These are phyloP conservation scores for Sanghuangporus sanghuang DNA, from an alignment of 1,284 basidiomycete genomes.

Conservation along the genomic window DNA sequence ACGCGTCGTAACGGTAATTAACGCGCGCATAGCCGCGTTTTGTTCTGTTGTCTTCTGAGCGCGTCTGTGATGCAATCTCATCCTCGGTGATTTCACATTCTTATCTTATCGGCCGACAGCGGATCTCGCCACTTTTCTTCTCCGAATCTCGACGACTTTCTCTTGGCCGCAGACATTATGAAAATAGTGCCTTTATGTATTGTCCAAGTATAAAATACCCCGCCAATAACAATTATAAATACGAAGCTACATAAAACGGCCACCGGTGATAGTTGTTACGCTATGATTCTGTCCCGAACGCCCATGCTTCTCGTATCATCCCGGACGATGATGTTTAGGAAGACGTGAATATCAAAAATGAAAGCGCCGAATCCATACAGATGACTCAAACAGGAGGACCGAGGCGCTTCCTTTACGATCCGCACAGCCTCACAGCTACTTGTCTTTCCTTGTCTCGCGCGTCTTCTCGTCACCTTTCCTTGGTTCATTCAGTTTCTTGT, in stretches of 20 bases:
- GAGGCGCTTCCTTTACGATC: constrained; percentile 4
- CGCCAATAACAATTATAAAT: not conserved
- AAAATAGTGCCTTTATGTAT: not conserved
- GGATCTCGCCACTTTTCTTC: not conserved
- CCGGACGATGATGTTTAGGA: not conserved
- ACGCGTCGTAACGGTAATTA: constrained; percentile 6
- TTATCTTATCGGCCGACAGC: constrained; percentile 7
- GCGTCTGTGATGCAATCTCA: constrained; percentile 1
- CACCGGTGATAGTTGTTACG: not conserved
- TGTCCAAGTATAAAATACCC: not conserved
- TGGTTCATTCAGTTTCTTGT: constrained; percentile 17
- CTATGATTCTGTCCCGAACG: not conserved
- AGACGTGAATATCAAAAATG: not conserved
- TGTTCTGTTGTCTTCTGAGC: constrained; percentile 6
- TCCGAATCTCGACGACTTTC: not conserved
- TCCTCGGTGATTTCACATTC: not conserved
- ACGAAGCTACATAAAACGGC: not conserved
- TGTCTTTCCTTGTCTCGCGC: constrained; percentile 8
- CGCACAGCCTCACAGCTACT: constrained; percentile 18
- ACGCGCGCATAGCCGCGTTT: not conserved
- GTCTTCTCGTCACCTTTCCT: constrained; percentile 20
- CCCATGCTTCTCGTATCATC: not conserved
- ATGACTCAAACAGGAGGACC: not conserved
- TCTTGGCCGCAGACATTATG: not conserved
- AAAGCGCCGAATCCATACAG: not conserved